A percentile compares a stretch with the other conserved stretches of the same genome.
Evolutionary conservation across 257 asterid genomes (phyloP).

Genomic region (Coffea eugenioides): DNA sequence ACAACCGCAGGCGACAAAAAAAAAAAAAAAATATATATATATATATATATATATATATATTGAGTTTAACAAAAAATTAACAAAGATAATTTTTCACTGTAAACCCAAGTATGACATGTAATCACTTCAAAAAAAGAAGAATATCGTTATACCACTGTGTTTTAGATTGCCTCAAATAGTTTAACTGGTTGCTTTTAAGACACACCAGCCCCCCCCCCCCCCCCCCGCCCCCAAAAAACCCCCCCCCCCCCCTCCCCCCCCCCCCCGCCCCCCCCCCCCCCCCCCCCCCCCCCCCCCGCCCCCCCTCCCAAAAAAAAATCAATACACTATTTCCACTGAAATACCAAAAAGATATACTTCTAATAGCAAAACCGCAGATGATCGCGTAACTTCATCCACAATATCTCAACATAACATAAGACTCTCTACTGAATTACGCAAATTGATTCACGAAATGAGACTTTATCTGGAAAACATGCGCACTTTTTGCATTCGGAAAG

Average conservation of each 20-base stretch:
- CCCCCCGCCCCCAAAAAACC: no score
- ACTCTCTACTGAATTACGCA: not conserved
- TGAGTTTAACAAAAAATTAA: not conserved
- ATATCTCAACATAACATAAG: not conserved
- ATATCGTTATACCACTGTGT: not conserved
- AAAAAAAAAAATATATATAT: no score
- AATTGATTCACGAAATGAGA: not conserved
- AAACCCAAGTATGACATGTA: not conserved
- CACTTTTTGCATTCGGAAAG: not conserved
- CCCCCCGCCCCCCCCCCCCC: no score
- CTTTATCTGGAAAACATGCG: not conserved
- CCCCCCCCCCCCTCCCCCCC: no score
- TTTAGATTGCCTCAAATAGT: not conserved
- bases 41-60: not conserved
- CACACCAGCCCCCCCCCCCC: no score
- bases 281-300: no score
- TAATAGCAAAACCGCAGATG: not conserved
- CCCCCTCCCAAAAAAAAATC: no score
- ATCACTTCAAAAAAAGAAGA: not conserved
- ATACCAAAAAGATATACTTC: not conserved
- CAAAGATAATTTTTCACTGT: no score
- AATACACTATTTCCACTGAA: not conserved
- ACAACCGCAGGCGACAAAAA: not conserved
- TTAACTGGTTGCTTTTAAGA: no score
- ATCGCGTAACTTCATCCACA: not conserved